Conservation (phyloP, 164 flowering plant genomes). For the Vitis amurensis region DNA sequence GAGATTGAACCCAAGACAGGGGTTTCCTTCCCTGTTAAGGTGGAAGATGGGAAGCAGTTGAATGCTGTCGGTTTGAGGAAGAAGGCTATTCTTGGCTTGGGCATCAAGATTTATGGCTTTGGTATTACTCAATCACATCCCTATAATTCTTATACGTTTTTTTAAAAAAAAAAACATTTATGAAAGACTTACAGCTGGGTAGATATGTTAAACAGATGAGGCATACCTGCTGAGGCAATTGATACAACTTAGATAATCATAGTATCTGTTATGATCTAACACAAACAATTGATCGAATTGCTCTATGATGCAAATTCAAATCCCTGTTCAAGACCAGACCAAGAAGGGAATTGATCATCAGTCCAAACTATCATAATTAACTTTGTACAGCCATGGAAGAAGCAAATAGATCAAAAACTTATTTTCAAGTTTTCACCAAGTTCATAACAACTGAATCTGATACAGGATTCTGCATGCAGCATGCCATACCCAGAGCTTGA, state of each 20-base stretch:
- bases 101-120: constrained; percentile 59
- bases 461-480: not conserved
- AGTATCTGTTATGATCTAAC: not conserved
- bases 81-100: constrained; percentile 52
- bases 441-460: not conserved
- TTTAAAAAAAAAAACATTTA: not conserved
- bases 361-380: not conserved
- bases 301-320: not conserved
- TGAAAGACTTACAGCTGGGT: too few species aligned
- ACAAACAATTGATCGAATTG: not conserved
- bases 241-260: not conserved
- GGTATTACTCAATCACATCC: constrained; percentile 33
- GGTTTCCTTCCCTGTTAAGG: constrained; percentile 49
- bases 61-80: constrained; percentile 55
- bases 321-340: not conserved
- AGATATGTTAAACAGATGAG: not conserved
- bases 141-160: not conserved
- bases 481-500: not conserved
- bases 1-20: constrained; percentile 63
- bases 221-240: not conserved
- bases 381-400: not conserved
- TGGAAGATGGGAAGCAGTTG: constrained; percentile 52
- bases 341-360: not conserved
- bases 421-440: not conserved
- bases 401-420: not conserved